Percentiles rank a stretch among this genome's conserved stretches.
phyloP scores from a whole-genome alignment of 2,329 filamentous ascomycete genomes.

The Domatiomyces catenatus region DNA sequence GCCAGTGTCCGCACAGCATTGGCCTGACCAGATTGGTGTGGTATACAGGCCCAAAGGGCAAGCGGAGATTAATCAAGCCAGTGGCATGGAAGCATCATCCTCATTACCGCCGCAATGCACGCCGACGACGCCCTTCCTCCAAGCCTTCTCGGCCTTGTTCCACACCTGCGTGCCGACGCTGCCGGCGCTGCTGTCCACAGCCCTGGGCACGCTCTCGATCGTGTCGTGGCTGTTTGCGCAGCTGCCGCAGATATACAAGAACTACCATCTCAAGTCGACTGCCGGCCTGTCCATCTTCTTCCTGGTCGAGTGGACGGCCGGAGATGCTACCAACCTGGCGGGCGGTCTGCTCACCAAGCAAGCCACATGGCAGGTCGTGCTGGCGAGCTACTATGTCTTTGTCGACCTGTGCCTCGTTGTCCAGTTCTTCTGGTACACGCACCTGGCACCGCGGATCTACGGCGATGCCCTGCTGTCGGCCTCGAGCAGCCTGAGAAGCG shows the following conservation, averaged over 20 bases:
- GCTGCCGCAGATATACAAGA: constrained; percentile 55
- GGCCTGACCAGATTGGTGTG: too few relatives aligned
- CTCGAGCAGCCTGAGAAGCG: constrained; percentile 17
- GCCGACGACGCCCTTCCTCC: constrained; percentile 43
- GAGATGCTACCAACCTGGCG: constrained; percentile 47
- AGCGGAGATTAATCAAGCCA: background rate
- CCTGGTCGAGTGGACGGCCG: constrained; percentile 49
- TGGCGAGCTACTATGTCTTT: constrained; percentile 50
- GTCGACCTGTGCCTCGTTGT: constrained; percentile 47
- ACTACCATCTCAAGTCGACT: constrained; percentile 47
- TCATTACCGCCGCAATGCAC: constrained; percentile 42
- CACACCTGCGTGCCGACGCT: constrained; percentile 49
- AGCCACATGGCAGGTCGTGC: constrained; percentile 50
- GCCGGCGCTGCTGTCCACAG: constrained; percentile 45
- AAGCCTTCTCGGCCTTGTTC: constrained; percentile 42
- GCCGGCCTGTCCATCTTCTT: constrained; percentile 52
- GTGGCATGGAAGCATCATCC: background rate
- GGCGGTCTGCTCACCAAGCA: constrained; percentile 49
- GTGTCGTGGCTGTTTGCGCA: constrained; percentile 55
- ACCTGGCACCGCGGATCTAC: constrained; percentile 36
- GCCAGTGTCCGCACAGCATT: too few relatives aligned
- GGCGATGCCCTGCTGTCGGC: constrained; percentile 19
- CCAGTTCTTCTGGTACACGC: constrained; percentile 53
- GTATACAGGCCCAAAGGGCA: too few relatives aligned
- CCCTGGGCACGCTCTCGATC: constrained; percentile 47